A percentile compares a stretch with the other conserved stretches of the same genome.
These are phyloP conservation scores for Thuidium tamariscinum DNA, from an alignment of 225 moss, liverwort and hornwort species.

Conservation along the genomic window DNA sequence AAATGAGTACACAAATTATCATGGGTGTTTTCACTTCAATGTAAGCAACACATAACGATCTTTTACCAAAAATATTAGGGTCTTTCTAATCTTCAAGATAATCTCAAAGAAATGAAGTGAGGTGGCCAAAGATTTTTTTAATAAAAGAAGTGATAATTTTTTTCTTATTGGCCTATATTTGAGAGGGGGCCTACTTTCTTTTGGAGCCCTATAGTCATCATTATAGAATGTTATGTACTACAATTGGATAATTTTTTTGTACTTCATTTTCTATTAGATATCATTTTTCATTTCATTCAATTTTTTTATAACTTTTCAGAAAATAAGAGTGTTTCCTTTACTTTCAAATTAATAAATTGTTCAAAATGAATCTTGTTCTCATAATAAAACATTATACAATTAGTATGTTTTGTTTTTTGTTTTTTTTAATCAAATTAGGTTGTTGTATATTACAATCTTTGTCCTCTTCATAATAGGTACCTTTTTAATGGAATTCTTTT, in stretches of 20 bases:
- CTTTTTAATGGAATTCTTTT: not conserved
- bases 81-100: no score
- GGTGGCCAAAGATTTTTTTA: accelerated
- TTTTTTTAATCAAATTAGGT: not conserved
- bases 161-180: accelerated
- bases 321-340: not conserved
- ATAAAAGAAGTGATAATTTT: not conserved
- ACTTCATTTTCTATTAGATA: not conserved
- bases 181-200: not conserved
- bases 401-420: accelerated
- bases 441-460: not conserved
- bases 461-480: accelerated
- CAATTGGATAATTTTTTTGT: no score
- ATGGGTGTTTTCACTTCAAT: no score
- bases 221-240: not conserved
- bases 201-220: no score
- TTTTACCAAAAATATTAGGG: no score
- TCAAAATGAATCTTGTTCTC: not conserved
- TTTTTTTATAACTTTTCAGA: not conserved
- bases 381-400: not conserved
- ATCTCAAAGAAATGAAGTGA: not conserved
- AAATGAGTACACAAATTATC: no score
- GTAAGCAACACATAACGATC: no score
- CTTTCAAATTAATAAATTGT: not conserved
- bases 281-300: not conserved